Conservation (phyloP, 345 rosid genomes). For the Anacardium occidentale region DNA sequence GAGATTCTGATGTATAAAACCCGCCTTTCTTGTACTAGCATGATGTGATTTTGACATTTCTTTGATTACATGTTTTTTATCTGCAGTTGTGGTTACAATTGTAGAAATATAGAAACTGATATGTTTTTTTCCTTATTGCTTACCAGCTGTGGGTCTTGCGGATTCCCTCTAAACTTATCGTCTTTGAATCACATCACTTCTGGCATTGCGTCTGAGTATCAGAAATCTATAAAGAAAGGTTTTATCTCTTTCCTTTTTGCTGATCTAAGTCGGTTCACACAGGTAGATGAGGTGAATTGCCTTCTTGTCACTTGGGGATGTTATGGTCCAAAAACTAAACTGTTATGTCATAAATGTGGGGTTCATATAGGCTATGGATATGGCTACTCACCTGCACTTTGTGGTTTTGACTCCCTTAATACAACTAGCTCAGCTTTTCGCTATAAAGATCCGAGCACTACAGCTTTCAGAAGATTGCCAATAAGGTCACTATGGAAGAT, state of each 20-base stretch:
- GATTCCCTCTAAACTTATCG: slow-evolving; percentile 58
- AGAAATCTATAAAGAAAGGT: slow-evolving; percentile 44
- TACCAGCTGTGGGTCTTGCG: slow-evolving; percentile 63
- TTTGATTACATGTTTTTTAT: too few species aligned
- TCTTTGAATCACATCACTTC: slow-evolving; percentile 48
- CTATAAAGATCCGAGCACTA: slow-evolving; percentile 49
- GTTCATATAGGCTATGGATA: slow-evolving; percentile 60
- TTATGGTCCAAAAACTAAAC: slow-evolving; percentile 48
- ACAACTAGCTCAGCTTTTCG: slow-evolving; percentile 39
- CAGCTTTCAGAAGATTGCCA: slow-evolving; percentile 50
- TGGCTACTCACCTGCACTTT: slow-evolving; percentile 50
- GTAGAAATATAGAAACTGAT: background rate
- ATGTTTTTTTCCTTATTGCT: slow-evolving; percentile 13
- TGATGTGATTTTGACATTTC: background rate
- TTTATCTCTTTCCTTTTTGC: slow-evolving; percentile 44
- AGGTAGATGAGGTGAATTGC: slow-evolving; percentile 58
- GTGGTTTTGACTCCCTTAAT: slow-evolving; percentile 52
- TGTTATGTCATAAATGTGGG: slow-evolving; percentile 65
- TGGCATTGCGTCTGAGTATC: slow-evolving; percentile 42
- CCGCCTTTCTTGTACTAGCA: background rate
- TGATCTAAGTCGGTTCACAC: slow-evolving; percentile 61
- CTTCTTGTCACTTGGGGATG: slow-evolving; percentile 46
- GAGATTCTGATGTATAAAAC: slow-evolving; percentile 12
- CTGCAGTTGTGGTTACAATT: background rate
- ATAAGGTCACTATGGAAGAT: slow-evolving; percentile 43